Evolutionary conservation across 1,284 basidiomycete species (phyloP).

Genomic region (Ceratobasidium sp.): DNA sequence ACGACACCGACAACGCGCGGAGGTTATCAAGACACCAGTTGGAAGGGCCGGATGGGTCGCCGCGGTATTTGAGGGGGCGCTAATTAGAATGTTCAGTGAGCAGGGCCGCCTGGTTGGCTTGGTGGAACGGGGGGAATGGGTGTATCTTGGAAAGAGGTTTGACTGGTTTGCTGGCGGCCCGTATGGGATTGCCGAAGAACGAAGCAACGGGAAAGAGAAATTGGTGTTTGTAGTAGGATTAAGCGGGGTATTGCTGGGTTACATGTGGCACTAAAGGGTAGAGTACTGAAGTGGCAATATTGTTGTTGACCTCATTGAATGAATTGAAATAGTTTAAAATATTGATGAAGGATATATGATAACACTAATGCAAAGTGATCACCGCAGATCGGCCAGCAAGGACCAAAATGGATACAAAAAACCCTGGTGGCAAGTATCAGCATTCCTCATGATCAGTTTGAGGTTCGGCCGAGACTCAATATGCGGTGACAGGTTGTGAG

Average conservation of each 20-base stretch:
- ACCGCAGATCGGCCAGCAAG: no score
- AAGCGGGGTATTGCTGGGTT: not conserved
- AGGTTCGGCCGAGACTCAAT: no score
- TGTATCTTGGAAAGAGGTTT: conserved; percentile 59
- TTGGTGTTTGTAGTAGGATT: not conserved
- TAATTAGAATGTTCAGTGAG: conserved; percentile 65
- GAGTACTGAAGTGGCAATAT: no score
- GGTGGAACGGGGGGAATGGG: conserved; percentile 59
- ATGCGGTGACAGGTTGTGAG: no score
- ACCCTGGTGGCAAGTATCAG: no score
- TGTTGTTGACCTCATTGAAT: no score
- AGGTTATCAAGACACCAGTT: conserved; percentile 55
- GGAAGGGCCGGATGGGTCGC: conserved; percentile 54
- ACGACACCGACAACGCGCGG: conserved; percentile 55
- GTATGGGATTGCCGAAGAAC: conserved; percentile 60
- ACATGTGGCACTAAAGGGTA: not conserved
- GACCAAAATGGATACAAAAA: no score
- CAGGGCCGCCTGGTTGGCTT: conserved; percentile 61
- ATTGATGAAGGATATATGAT: no score
- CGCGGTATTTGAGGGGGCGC: conserved; percentile 61
- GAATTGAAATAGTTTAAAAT: no score
- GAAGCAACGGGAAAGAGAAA: conserved; percentile 12
- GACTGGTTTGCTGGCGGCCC: conserved; percentile 66
- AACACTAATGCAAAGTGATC: no score
- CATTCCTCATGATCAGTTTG: no score